Percentiles rank a stretch among this genome's conserved stretches.
These are phyloP conservation scores for Diddensiella santjacobensis DNA, from an alignment of 805 yeast genomes.

Conservation along the genomic window DNA sequence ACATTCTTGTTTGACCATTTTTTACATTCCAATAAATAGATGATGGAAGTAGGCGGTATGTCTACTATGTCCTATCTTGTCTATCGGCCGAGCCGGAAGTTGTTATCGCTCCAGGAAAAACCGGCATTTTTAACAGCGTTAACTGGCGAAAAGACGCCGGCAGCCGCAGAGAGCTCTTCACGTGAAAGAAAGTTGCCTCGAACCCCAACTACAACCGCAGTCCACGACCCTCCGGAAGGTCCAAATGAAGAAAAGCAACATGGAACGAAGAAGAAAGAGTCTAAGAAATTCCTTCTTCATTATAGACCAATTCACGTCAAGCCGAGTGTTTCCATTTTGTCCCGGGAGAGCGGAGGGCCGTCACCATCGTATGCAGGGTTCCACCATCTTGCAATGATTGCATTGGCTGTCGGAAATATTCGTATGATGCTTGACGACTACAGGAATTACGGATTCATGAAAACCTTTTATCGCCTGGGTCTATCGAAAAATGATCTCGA, in stretches of 20 bases:
- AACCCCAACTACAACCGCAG: neutral
- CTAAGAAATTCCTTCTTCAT: constrained; percentile 7
- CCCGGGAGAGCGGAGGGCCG: constrained; percentile 9
- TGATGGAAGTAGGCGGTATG: neutral
- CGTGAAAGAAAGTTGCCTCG: neutral
- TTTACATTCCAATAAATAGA: neutral
- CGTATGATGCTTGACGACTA: constrained; percentile 39
- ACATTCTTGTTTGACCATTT: neutral
- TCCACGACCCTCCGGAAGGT: neutral
- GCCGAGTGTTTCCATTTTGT: constrained; percentile 15
- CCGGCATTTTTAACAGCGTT: neutral
- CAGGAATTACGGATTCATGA: constrained; percentile 35
- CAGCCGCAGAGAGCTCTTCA: neutral
- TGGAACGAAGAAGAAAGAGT: neutral
- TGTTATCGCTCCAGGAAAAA: neutral
- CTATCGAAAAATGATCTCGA: constrained; percentile 32
- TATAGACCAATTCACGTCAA: constrained; percentile 17
- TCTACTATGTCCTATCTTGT: constrained; percentile 3
- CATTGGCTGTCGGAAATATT: constrained; percentile 38
- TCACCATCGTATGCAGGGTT: constrained; percentile 36
- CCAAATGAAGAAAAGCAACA: neutral
- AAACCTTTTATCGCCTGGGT: constrained; percentile 31
- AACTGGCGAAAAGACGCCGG: neutral
- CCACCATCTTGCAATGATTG: constrained; percentile 39
- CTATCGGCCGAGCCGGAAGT: constrained; percentile 1